phyloP scores from a whole-genome alignment of 2,329 filamentous ascomycete genomes.

The Fusarium circinatum region DNA sequence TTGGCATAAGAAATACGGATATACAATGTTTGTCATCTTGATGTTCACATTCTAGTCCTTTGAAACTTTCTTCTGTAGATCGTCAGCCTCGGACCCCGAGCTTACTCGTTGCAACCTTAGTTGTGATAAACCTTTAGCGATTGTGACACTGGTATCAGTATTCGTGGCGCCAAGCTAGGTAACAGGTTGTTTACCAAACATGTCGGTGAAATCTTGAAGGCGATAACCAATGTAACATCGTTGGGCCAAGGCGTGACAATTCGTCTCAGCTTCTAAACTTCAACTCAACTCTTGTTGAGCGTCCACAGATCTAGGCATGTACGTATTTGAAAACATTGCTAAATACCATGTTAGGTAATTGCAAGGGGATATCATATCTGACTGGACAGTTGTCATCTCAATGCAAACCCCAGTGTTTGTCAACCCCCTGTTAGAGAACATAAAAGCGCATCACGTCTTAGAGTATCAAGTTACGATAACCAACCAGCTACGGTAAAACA shows the following conservation, averaged over 20 bases:
- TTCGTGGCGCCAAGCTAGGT: conserved; percentile 14
- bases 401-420: conserved; percentile 14
- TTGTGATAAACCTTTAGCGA: conserved; percentile 7
- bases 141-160: conserved; percentile 19
- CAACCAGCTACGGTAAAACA: neutral
- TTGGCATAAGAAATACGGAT: neutral
- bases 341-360: neutral
- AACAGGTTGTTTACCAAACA: neutral
- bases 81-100: neutral
- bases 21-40: neutral
- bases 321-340: conserved; percentile 3
- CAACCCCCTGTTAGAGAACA: neutral
- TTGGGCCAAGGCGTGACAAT: conserved; percentile 11
- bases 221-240: conserved; percentile 13
- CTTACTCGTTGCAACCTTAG: conserved; percentile 19
- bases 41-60: neutral
- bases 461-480: neutral
- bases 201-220: neutral
- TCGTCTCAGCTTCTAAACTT: conserved; percentile 15
- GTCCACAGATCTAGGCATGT: neutral
- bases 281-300: neutral
- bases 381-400: conserved; percentile 6
- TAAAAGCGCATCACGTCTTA: conserved; percentile 2
- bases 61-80: neutral
- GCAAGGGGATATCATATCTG: neutral